These are phyloP conservation scores for Magnaporthiopsis poae DNA, from an alignment of 2,329 filamentous ascomycete species.

Conservation along the genomic window DNA sequence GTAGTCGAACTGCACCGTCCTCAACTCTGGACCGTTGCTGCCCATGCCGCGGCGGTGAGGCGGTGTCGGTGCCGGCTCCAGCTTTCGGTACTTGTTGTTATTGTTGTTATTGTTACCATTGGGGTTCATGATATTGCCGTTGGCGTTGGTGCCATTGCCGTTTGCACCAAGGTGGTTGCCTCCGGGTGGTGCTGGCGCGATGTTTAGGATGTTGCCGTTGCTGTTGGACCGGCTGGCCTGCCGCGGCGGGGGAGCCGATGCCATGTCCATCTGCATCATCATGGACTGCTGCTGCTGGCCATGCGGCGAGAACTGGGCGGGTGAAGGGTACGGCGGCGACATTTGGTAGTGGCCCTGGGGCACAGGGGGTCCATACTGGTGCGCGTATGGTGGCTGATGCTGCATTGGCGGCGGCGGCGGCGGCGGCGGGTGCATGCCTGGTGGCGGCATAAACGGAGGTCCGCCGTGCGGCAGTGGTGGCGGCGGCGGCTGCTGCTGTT, in stretches of 20 bases:
- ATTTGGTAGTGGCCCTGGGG: slow-evolving; percentile 1
- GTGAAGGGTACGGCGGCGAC: neutral
- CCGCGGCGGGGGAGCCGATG: neutral
- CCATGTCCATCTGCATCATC: slow-evolving; percentile 4
- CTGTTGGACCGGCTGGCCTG: slow-evolving; percentile 12
- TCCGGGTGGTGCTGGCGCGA: neutral
- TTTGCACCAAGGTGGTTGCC: neutral
- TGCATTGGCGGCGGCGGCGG: slow-evolving; percentile 3
- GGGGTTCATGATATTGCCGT: neutral
- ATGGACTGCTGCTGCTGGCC: neutral
- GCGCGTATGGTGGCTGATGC: neutral
- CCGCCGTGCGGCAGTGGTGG: neutral
- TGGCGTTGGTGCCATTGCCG: neutral
- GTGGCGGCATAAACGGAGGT: slow-evolving; percentile 1
- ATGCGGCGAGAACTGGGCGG: slow-evolving; percentile 1
- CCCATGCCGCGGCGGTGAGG: slow-evolving; percentile 38
- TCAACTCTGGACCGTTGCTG: slow-evolving; percentile 40
- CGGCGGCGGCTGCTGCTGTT: neutral
- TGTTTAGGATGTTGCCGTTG: slow-evolving; percentile 15
- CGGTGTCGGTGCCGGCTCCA: slow-evolving; percentile 47
- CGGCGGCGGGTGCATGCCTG: neutral
- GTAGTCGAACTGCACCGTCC: slow-evolving; percentile 47
- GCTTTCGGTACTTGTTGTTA: slow-evolving; percentile 42
- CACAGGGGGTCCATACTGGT: neutral
- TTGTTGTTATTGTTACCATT: slow-evolving; percentile 6